Percentiles rank a stretch among this genome's conserved stretches.
phyloP scores from a whole-genome alignment of 306 rosid species.

The Glycyrrhiza uralensis region DNA sequence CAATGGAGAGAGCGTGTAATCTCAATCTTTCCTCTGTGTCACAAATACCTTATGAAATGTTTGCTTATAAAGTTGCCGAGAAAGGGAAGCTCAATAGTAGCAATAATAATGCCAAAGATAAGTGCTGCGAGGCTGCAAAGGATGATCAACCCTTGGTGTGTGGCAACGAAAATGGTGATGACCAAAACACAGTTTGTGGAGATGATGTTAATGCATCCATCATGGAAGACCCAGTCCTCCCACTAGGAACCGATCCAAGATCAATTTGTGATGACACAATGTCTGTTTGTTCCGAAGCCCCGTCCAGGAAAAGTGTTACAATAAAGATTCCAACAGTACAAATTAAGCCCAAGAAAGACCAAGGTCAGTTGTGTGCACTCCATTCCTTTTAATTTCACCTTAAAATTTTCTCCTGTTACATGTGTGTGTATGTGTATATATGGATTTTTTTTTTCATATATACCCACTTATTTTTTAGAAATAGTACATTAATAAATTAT shows the following conservation, averaged over 20 bases:
- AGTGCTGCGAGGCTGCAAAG: constrained; percentile 30
- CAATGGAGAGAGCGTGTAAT: constrained; percentile 24
- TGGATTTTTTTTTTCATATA: too few species aligned
- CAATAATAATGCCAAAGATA: constrained; percentile 12
- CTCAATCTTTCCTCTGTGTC: constrained; percentile 35
- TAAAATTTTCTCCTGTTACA: not conserved
- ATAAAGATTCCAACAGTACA: constrained; percentile 36
- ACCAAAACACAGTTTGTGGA: not conserved
- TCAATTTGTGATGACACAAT: constrained; percentile 37
- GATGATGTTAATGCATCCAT: constrained; percentile 33
- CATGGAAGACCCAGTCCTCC: constrained; percentile 42
- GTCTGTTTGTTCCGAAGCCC: constrained; percentile 40
- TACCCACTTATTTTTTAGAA: too few species aligned
- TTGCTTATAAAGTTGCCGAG: constrained; percentile 62
- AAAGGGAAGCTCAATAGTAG: constrained; percentile 49
- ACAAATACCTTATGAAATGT: constrained; percentile 83
- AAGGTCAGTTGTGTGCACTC: constrained; percentile 43
- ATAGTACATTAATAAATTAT: too few species aligned
- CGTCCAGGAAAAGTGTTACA: constrained; percentile 34
- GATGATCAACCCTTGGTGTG: not conserved
- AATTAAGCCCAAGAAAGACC: constrained; percentile 37
- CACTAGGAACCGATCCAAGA: constrained; percentile 27
- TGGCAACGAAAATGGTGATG: constrained; percentile 21
- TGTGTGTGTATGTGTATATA: too few species aligned
- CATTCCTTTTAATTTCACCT: not conserved